A percentile compares a stretch with the other conserved stretches of the same genome.
phyloP scores from a whole-genome alignment of 192 early-diverging fungal genomes.

The Hyaloraphidium curvatum region DNA sequence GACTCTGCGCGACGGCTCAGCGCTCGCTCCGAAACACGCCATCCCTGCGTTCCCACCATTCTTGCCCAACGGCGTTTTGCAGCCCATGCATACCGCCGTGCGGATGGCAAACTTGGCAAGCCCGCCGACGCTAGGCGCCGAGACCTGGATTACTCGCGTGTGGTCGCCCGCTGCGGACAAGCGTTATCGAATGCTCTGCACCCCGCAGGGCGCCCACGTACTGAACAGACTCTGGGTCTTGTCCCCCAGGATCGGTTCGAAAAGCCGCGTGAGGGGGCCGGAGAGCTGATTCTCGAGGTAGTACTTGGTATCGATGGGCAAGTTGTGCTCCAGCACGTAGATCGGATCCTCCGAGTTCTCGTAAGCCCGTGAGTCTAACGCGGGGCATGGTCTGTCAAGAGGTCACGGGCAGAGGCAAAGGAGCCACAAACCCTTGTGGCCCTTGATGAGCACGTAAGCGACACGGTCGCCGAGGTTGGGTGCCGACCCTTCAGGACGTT shows the following conservation, averaged over 20 bases:
- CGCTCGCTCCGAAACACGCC: neutral
- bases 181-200: neutral
- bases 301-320: slow-evolving; percentile 91
- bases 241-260: slow-evolving; percentile 86
- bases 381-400: neutral
- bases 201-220: slow-evolving; percentile 21
- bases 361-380: slow-evolving; percentile 58
- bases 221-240: slow-evolving; percentile 56
- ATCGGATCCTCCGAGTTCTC: slow-evolving; percentile 97
- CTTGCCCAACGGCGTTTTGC: slow-evolving; percentile 62
- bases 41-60: slow-evolving; percentile 15
- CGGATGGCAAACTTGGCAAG: slow-evolving; percentile 90
- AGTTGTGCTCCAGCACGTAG: slow-evolving; percentile 93
- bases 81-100: slow-evolving; percentile 77
- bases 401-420: neutral
- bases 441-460: slow-evolving; percentile 87
- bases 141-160: slow-evolving; percentile 46
- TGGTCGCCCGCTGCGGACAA: slow-evolving; percentile 19
- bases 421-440: slow-evolving; percentile 28
- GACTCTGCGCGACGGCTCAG: slow-evolving; percentile 18
- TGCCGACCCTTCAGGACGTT: slow-evolving; percentile 48
- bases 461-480: slow-evolving; percentile 91
- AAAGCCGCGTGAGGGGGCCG: slow-evolving; percentile 81
- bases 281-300: slow-evolving; percentile 93
- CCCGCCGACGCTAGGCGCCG: slow-evolving; percentile 74